phyloP scores from a whole-genome alignment of 2,329 filamentous ascomycete species.

The Plectosphaerella sp. region DNA sequence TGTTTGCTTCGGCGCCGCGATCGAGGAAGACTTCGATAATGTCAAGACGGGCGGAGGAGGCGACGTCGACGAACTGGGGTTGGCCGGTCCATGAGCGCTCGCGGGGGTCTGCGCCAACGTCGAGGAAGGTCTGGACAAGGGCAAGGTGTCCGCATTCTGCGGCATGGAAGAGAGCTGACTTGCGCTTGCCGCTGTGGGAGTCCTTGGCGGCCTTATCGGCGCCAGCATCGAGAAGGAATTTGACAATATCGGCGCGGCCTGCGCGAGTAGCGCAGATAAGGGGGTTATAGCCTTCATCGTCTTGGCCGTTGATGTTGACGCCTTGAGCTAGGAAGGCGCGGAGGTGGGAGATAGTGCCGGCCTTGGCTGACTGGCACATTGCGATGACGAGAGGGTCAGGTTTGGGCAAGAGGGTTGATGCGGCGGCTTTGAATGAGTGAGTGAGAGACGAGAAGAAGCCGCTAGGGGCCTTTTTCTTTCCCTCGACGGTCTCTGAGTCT shows the following conservation, averaged over 20 bases:
- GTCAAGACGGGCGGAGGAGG: constrained; percentile 6
- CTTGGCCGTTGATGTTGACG: constrained; percentile 28
- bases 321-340: constrained; percentile 26
- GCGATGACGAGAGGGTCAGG: constrained; percentile 31
- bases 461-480: constrained; percentile 8
- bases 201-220: constrained; percentile 17
- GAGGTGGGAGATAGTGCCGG: constrained; percentile 27
- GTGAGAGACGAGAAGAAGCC: constrained; percentile 22
- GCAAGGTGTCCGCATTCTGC: constrained; percentile 9
- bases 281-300: constrained; percentile 27
- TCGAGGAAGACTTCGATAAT: constrained; percentile 19
- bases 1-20: constrained; percentile 28
- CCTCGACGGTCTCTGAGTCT: neutral
- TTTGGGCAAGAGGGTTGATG: constrained; percentile 23
- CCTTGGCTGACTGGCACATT: constrained; percentile 26
- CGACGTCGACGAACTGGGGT: constrained; percentile 18
- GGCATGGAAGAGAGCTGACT: constrained; percentile 17
- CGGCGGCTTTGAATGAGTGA: constrained; percentile 29
- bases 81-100: constrained; percentile 20
- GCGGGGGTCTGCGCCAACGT: constrained; percentile 20
- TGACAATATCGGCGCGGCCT: constrained; percentile 23
- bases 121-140: constrained; percentile 13
- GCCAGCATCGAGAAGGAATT: constrained; percentile 25
- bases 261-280: constrained; percentile 27
- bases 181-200: constrained; percentile 10